Evolutionary conservation across 225 moss, liverwort and hornwort genomes (phyloP), one percentile per base, ranked within the genome.

Genomic region (Asterella californica): DNA sequence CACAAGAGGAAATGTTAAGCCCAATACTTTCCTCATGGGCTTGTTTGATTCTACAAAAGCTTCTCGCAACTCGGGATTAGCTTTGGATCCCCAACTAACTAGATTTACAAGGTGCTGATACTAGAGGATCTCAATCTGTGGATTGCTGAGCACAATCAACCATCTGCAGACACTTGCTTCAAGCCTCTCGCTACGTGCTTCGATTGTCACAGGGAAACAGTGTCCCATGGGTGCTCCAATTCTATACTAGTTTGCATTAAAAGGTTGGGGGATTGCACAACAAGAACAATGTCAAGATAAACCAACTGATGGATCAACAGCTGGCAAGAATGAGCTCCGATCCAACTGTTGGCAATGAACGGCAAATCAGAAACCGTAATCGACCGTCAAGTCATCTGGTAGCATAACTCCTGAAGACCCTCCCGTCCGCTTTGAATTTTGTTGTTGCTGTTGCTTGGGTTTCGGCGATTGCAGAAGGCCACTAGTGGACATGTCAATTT

Each of bases 301-400:
- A 49, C 48, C 49, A 27, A 48, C 29, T 50, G 72, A 72, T 34
- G 22, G 15, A 38, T 27, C 18, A 55, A 55, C 75, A 75, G 75
- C 17, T 32, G 75, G 75, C 34, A 75, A 75, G 57, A 75, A 75
- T 59, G 57, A 57, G 27, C 59, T 54, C 74, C 52, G 32, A 54
- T n/a, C n/a, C n/a, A n/a, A n/a, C n/a, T n/a, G 53, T 0, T 71
- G 25, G 47, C 45, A 71, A 71, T 24, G 42, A 25, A 47, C 36
- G 0, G 2, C 9, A n/a, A 55, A 52, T 81, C 81, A 86, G 70
- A 86, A 86, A 18, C 86, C 86, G 46, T 86, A 86, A 70, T 86
- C 83, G 25, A 83, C 52, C 14, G 81, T 30, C 81, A 86, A 32
- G 46, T 86, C 86, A 2, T 66, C 71, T 0, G 77, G 50, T 5